Base-by-base conservation (phyloP, 2,329 filamentous ascomycete genomes). In the Ophiocordyceps australis region DNA sequence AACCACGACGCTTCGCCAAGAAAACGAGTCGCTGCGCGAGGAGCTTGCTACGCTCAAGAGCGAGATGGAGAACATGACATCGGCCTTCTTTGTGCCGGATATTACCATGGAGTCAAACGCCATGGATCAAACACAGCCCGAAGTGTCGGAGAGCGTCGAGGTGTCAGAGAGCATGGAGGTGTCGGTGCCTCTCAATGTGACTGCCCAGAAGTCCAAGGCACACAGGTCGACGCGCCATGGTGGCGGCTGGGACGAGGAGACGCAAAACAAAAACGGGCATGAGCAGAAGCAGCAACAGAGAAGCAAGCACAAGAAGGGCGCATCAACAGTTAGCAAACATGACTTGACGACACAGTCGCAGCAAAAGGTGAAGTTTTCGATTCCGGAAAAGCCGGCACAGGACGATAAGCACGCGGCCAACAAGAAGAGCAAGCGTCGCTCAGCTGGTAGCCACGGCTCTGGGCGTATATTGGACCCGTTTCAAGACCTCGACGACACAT, bases 51-150 rank as follows among this genome's bases (percentile, higher is more conserved):
- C 49, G 23, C 41, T 60, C 29, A 57, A 57, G 36, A 50, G 46
- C 7, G 55, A 56, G 25, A 61, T 66, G 25, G 61, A 66, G 20
- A 64, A 66, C 33, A 65, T 68, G 57, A 68, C 64, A 1, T 69
- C 65, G 5, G 64, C 61, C 4, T 60, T 67, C 36, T 65, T 69
- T 35, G 50, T 69, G 29, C 62, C 65, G 14, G 65, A 70, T 33
- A 67, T 68, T 32, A 69, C 64, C 3, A 50, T 66, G 18, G 45
- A 49, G 14, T 38, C 42, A 14, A 43, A 26, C 7, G 30, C 28
- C 7, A 47, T 55, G 30, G 42, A 39, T 30, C 48, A 43, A 4
- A 41, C 43, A 24, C 43, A 41, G 3, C 40, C 40, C 25, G 45
- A 50, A 4, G 25, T 42, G 31, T 36, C 39, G 7, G 28, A 25